phyloP scores from a whole-genome alignment of 2,329 filamentous ascomycete species.

The Clarireedia sp. region DNA sequence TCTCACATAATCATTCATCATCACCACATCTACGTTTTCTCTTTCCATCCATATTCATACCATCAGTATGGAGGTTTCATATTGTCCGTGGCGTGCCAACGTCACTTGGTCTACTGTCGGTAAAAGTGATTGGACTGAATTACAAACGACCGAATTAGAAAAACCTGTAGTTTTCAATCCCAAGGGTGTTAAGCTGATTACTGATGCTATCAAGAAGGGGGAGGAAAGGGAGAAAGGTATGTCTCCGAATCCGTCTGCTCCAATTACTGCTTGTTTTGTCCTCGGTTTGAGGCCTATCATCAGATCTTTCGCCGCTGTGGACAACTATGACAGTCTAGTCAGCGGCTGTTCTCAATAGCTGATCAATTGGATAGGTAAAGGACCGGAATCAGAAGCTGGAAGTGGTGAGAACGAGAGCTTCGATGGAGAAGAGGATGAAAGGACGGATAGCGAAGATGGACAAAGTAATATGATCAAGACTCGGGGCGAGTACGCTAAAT shows the following conservation, averaged over 20 bases:
- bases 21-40: constrained; percentile 2
- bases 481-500: no score
- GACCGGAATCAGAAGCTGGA: neutral
- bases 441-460: neutral
- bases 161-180: neutral
- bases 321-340: no score
- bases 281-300: neutral
- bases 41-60: neutral
- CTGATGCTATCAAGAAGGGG: neutral
- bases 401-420: neutral
- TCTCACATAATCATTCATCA: constrained; percentile 4
- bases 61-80: constrained; percentile 27
- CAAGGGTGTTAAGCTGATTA: neutral
- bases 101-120: constrained; percentile 18
- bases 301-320: no score
- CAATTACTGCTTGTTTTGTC: neutral
- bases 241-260: neutral
- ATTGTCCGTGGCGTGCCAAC: constrained; percentile 25
- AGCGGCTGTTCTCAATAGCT: neutral
- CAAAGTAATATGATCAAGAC: no score
- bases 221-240: neutral
- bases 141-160: constrained; percentile 6
- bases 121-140: constrained; percentile 17
- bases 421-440: neutral
- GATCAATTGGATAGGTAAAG: neutral